A percentile compares a stretch with the other conserved stretches of the same genome.
These are phyloP conservation scores for Rhododendron griersonianum DNA, from an alignment of 148 eudicot genomes.

Conservation along the genomic window DNA sequence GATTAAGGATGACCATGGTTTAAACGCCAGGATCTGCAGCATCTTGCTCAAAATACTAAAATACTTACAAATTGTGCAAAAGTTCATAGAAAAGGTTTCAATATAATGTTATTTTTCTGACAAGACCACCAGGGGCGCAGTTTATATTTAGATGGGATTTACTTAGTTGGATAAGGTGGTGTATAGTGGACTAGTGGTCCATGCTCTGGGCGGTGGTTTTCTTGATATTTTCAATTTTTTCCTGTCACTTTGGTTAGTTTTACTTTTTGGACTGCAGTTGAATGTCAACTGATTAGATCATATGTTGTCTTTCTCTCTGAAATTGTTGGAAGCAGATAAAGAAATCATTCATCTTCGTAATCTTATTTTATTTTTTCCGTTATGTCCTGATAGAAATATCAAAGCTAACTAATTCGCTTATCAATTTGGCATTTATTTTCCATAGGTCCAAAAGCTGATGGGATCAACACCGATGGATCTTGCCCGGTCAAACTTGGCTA, in stretches of 20 bases:
- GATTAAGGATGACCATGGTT: not conserved
- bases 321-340: not conserved
- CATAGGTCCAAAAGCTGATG: constrained; percentile 74
- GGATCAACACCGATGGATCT: constrained; percentile 68
- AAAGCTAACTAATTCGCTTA: not conserved
- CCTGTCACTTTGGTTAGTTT: not conserved
- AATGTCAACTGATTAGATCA: not conserved
- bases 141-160: not conserved
- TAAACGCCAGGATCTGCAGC: not conserved
- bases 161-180: not conserved
- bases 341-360: not conserved
- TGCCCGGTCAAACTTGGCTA: constrained; percentile 75
- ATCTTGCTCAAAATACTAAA: not conserved
- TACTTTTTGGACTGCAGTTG: not conserved
- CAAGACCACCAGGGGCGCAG: not conserved
- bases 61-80: not conserved
- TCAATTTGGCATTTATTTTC: constrained; percentile 6
- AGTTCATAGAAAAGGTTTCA: not conserved
- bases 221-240: not conserved
- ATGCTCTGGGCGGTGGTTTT: not conserved
- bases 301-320: not conserved
- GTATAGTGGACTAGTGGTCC: not conserved
- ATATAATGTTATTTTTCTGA: not conserved
- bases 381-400: not conserved
- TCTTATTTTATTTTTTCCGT: not conserved